These are phyloP conservation scores for Phylloporus scabripes DNA, from an alignment of 768 basidiomycete genomes.

Conservation along the genomic window DNA sequence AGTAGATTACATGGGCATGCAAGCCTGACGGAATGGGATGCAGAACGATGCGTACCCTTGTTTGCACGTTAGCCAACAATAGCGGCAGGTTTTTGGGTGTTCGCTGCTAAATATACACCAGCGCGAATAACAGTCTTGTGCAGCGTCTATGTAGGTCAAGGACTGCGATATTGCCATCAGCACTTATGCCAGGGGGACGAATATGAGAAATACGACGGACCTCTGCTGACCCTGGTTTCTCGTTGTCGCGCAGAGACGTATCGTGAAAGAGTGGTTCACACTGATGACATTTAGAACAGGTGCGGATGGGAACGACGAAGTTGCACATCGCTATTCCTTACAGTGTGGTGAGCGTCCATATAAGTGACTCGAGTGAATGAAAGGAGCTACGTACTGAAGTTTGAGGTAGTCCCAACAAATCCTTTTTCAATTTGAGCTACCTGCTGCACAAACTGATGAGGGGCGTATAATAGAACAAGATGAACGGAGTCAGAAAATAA, in stretches of 20 bases:
- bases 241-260: constrained; percentile 9
- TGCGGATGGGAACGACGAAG: constrained; percentile 27
- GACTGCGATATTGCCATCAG: constrained; percentile 5
- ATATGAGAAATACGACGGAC: constrained; percentile 4
- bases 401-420: background rate
- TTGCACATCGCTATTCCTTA: constrained; percentile 24
- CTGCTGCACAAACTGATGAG: background rate
- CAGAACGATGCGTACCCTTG: constrained; percentile 15
- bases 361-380: background rate
- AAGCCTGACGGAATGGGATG: background rate
- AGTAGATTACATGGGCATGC: background rate
- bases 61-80: constrained; percentile 28
- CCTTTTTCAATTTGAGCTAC: background rate
- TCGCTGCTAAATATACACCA: constrained; percentile 28
- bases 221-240: constrained; percentile 17
- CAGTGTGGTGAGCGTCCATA: constrained; percentile 1
- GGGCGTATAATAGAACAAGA: background rate
- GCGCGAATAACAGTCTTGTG: constrained; percentile 30
- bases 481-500: background rate
- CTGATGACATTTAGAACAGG: constrained; percentile 25
- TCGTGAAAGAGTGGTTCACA: constrained; percentile 25
- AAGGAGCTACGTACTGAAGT: background rate
- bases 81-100: constrained; percentile 20
- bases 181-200: background rate
- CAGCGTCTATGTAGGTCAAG: constrained; percentile 25